Percentiles rank a stretch among this genome's conserved stretches.
Evolutionary conservation across 257 asterid genomes (phyloP).

Genomic region (Galeopsis tetrahit): DNA sequence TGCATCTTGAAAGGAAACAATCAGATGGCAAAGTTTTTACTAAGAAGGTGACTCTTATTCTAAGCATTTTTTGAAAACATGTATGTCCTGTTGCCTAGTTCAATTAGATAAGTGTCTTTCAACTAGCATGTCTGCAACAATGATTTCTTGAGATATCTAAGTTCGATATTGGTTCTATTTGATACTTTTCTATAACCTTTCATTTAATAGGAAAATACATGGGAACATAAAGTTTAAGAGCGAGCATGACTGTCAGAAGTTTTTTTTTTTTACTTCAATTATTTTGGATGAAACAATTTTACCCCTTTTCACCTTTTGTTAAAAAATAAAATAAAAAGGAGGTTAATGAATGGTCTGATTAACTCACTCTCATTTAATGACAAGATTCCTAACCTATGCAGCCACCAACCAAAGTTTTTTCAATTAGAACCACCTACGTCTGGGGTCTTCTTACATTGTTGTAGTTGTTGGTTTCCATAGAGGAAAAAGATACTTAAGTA

Average conservation of each 20-base stretch:
- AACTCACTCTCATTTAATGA: background rate
- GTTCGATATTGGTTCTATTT: background rate
- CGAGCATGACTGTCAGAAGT: background rate
- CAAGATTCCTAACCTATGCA: background rate
- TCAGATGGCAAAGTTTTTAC: slow-evolving; percentile 76
- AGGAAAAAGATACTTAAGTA: too few relatives aligned
- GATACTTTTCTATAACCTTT: slow-evolving; percentile 12
- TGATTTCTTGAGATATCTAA: background rate
- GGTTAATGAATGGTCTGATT: background rate
- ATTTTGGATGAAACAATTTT: background rate
- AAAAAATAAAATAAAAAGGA: background rate
- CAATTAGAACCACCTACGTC: background rate
- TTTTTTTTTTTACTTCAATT: background rate
- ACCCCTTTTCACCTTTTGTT: background rate
- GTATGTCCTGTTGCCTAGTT: slow-evolving; percentile 12
- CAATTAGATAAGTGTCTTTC: slow-evolving; percentile 10
- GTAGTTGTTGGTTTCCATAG: background rate
- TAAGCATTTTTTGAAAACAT: background rate
- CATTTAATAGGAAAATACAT: background rate
- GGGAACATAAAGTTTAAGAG: background rate
- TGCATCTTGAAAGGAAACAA: slow-evolving; percentile 83
- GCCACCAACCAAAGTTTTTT: background rate
- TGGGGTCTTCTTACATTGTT: background rate
- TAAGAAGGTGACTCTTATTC: slow-evolving; percentile 71
- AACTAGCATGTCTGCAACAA: background rate